Base-by-base conservation (phyloP, 2,329 filamentous ascomycete genomes). In the Amesomyces nigricolor region DNA sequence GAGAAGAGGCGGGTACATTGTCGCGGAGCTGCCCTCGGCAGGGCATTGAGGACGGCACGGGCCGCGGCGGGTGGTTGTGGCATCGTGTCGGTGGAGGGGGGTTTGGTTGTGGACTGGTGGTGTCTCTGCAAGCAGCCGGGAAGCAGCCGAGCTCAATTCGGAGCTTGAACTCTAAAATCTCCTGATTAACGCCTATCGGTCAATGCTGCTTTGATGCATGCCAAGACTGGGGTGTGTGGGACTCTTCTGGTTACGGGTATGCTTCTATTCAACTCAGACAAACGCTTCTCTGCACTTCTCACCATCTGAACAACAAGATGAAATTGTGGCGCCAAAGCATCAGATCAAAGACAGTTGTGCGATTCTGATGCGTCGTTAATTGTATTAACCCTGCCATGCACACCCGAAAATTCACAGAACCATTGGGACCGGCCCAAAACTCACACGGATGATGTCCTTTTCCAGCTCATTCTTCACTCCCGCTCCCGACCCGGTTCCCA, bases 1-100 rank as follows among this genome's bases (percentile, higher is more conserved):
- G 73, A 72, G 57, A 78, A 69, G 62, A 73, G 75, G 51, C 75
- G 72, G 45, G 70, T 69, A 61, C 74, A 76, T 66, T 73, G 70
- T 54, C 67, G 69, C 22, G 66, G 57, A 1, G 69, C 58, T 35
- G 67, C 58, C 38, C 66, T 68, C 17, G 67, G 58, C 5, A 74
- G 55, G 14, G 68, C 63, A 54, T 68, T 68, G 53, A 70, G 61
- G 7, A 75, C 59, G 53, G 68, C 65, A 60, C 67, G 72, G 37
- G 72, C 69, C 8, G 71, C 64, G 37, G 68, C 63, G 38, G 69
- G 58, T 45, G 69, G 61, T 53, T 70, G 71, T 55, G 74, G 70
- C 75, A 78, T 78, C 19, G 17, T 63, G 46, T 44, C 40, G 46
- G 32, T 37, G 46, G 32, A 22, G n/a, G 13, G 47, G 9, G 38